phyloP scores from a whole-genome alignment of 2,329 filamentous ascomycete genomes.

The Calonectria multiphialidica region DNA sequence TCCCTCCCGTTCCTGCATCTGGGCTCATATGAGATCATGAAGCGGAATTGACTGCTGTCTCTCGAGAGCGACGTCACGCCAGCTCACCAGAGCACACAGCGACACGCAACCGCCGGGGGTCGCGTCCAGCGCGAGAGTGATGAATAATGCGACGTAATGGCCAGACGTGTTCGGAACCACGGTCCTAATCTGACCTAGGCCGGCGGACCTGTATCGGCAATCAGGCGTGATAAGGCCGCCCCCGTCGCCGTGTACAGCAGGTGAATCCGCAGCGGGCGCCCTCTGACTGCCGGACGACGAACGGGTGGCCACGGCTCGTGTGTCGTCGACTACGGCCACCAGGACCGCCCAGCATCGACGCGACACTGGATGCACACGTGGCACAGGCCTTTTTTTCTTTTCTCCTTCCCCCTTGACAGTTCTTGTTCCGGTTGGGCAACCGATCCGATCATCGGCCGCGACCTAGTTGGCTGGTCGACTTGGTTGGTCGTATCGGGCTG shows the following conservation, averaged over 20 bases:
- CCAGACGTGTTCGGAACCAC: background rate
- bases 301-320: slow-evolving; percentile 2
- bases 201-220: background rate
- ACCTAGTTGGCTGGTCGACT: background rate
- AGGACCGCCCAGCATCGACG: too few species aligned
- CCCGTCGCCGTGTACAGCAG: background rate
- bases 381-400: too few species aligned
- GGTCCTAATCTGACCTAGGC: background rate
- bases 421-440: background rate
- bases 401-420: too few species aligned
- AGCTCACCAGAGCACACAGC: background rate
- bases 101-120: too few species aligned
- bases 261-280: background rate
- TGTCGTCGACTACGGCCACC: too few species aligned
- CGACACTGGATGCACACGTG: background rate
- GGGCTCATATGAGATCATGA: background rate
- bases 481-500: too few species aligned
- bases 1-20: background rate
- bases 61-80: background rate
- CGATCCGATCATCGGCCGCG: slow-evolving; percentile 5
- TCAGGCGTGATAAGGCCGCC: background rate
- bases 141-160: background rate
- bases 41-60: background rate
- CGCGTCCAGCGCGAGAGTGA: too few species aligned
- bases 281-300: too few species aligned